Percentiles rank a stretch among this genome's conserved stretches.
These are phyloP conservation scores for Yamadazyma triangularis DNA, from an alignment of 1,139 yeast genomes.

Conservation along the genomic window DNA sequence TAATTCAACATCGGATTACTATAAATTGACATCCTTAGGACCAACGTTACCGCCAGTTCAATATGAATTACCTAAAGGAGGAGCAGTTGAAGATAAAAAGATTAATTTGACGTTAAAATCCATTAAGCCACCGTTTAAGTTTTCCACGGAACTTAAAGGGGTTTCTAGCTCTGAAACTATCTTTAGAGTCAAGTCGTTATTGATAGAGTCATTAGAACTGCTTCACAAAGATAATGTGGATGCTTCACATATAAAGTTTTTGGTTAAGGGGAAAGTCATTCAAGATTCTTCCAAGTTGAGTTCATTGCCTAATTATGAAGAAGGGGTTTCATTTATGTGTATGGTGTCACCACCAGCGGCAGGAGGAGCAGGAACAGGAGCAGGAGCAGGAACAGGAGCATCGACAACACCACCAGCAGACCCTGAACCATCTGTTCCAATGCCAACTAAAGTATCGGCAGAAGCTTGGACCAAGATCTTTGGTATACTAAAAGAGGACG, in stretches of 20 bases:
- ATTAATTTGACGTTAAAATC: constrained; percentile 31
- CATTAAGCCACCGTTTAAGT: constrained; percentile 43
- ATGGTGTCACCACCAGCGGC: constrained; percentile 25
- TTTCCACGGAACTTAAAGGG: constrained; percentile 21
- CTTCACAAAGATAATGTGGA: constrained; percentile 20
- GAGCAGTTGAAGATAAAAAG: constrained; percentile 2
- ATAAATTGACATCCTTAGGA: constrained; percentile 31
- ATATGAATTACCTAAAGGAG: constrained; percentile 23
- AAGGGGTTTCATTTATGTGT: constrained; percentile 23
- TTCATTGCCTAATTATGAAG: constrained; percentile 14
- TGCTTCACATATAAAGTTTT: constrained; percentile 31
- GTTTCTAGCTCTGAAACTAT: constrained; percentile 25
- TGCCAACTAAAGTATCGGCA: background rate
- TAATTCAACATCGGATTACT: constrained; percentile 30
- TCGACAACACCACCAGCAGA: constrained; percentile 8
- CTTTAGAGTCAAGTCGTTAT: constrained; percentile 28
- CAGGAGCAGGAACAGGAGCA: background rate
- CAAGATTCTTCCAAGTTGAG: constrained; percentile 31
- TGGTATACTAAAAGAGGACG: background rate
- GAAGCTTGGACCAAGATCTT: background rate
- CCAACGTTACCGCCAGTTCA: constrained; percentile 36
- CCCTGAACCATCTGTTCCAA: background rate
- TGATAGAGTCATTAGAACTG: constrained; percentile 23
- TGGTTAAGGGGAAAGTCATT: constrained; percentile 43
- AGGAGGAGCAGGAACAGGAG: background rate